Evolutionary conservation across 169 alveolate genomes (phyloP).

Genomic region (Sarcocystis neurona): DNA sequence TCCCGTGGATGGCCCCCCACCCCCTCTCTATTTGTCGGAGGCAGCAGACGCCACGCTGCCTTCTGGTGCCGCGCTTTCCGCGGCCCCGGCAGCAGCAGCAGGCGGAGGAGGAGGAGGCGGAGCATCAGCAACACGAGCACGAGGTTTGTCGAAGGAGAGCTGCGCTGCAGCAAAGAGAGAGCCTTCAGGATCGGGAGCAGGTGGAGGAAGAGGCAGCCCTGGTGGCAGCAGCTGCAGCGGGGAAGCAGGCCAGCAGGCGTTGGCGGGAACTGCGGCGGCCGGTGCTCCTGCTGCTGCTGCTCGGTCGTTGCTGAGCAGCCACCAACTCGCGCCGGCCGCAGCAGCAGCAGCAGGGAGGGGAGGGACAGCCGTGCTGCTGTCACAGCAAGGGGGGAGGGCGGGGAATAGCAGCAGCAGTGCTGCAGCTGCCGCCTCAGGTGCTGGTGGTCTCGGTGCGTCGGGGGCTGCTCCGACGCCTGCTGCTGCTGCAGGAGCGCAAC

Average conservation of each 20-base stretch:
- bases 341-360: not conserved
- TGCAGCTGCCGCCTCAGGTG: slow-evolving; percentile 8
- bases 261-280: too few species aligned
- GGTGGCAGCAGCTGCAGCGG: not conserved
- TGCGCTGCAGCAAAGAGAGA: not conserved
- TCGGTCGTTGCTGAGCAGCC: not conserved
- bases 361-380: not conserved
- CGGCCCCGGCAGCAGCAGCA: not conserved
- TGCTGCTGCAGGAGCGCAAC: slow-evolving; percentile 18
- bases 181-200: not conserved
- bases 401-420: not conserved
- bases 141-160: not conserved
- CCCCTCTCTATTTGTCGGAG: not conserved
- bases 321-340: not conserved
- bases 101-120: not conserved
- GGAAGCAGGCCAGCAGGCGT: not conserved
- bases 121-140: not conserved
- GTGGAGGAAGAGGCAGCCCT: not conserved
- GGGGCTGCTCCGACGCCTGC: not conserved
- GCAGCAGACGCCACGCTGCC: slow-evolving; percentile 25
- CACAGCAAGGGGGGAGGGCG: not conserved
- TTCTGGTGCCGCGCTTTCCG: slow-evolving; percentile 12
- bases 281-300: not conserved
- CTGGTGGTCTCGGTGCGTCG: not conserved
- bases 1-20: not conserved